Base-by-base conservation (phyloP, 2,329 filamentous ascomycete genomes). In the Aureobasidium leucospermi region DNA sequence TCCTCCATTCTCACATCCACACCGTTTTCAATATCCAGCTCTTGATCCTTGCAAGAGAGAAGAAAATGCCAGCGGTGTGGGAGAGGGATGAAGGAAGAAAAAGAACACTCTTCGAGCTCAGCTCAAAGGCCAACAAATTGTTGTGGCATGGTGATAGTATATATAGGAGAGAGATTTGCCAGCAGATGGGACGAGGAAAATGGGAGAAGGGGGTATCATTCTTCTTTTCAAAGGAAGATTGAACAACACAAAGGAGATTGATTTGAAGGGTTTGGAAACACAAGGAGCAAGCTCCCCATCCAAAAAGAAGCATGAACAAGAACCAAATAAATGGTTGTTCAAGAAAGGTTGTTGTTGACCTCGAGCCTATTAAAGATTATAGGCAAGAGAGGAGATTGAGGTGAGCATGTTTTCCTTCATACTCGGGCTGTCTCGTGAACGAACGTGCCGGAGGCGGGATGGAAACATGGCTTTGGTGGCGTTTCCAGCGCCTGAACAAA, bases 231-330 rank as follows among this genome's bases (percentile, higher is more conserved):
- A 23, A 23, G 15, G 52, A 57, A 42, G 39, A 46, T 42, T 42
- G 39, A 55, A 55, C n/a, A 28, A 16, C 51, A 57, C 52, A 57
- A 57, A 57, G 52, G 52, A 57, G 52, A 57, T 52, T 28, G 32
- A 23, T 23, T 23, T 5, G 28, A 28, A 45, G 16, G 51, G 13
- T 39, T 41, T 9, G 23, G 34, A 13, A 15, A 41, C n/a, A 32
- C 1, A 32, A 43, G 51, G 51, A 55, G 51, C 51, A 55, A 55
- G 51, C 51, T 55, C 51, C 51, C 3, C 2, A 2, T 23, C 5
- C 15, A 13, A 32, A 28, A 52, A 52, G n/a, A 52, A 16, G 48
- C n/a, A 23, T 15, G 51, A 23, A n/a, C 28, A 15, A 23, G 23
- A 23, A 55, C 29, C 51, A 55, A 55, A 2, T 55, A 6, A 34